Percentiles rank a stretch among this genome's conserved stretches.
phyloP scores from a whole-genome alignment of 1,284 basidiomycete genomes.

The Earliella scabrosa region DNA sequence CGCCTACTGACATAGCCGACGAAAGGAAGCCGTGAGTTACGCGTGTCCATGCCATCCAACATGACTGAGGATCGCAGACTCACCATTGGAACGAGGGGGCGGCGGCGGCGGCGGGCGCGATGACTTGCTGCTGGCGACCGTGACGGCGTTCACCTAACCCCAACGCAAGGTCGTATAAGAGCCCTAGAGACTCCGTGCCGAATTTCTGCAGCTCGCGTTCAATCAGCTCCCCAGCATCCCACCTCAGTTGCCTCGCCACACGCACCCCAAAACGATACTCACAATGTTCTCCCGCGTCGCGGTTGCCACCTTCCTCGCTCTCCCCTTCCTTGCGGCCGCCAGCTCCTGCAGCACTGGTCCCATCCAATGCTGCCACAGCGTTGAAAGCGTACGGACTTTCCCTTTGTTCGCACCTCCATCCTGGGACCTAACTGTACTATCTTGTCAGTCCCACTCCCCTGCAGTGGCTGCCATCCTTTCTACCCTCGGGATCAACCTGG shows the following conservation, averaged over 20 bases:
- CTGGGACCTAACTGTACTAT: neutral
- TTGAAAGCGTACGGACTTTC: constrained; percentile 12
- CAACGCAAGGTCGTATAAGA: too few species aligned
- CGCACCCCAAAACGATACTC: constrained; percentile 3
- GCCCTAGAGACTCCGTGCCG: too few species aligned
- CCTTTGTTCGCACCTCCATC: neutral
- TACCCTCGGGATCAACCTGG: constrained; percentile 18
- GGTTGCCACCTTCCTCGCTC: constrained; percentile 18
- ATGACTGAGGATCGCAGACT: neutral
- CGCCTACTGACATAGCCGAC: too few species aligned
- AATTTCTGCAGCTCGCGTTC: too few species aligned
- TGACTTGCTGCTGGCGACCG: too few species aligned
- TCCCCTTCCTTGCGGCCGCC: constrained; percentile 26
- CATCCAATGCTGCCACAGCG: constrained; percentile 24
- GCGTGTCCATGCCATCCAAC: neutral
- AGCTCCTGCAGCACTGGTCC: constrained; percentile 21
- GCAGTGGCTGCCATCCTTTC: constrained; percentile 8
- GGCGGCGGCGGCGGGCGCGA: too few species aligned
- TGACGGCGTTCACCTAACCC: too few species aligned
- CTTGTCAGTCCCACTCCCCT: constrained; percentile 11
- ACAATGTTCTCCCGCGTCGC: constrained; percentile 21
- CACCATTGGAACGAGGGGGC: neutral
- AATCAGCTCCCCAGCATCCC: constrained; percentile 18
- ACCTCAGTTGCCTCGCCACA: constrained; percentile 13
- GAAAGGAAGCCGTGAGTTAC: too few species aligned